Evolutionary conservation across 495 filamentous ascomycete species (phyloP), one percentile per base, ranked within the genome.

Genomic region (Evernia prunastri): DNA sequence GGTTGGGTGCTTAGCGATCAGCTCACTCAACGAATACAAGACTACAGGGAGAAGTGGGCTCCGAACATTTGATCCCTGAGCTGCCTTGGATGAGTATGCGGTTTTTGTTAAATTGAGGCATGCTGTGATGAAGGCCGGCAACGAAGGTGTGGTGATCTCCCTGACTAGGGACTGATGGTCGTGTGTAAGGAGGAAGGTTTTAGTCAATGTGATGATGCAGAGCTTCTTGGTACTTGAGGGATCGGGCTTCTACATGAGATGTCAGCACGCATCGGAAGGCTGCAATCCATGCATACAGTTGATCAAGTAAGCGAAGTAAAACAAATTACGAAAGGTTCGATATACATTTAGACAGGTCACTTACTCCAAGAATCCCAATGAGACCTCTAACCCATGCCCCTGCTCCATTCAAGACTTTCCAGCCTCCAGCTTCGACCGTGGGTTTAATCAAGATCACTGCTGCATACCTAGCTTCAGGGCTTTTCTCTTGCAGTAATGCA

Each of bases 81-180:
- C 29, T 10, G 51, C 29, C 29, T 54, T 33, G 51, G 29, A 5
- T 20, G 51, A 33, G 7, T 7, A 17, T 35, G 51, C 4, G 17
- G 8, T 3, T 54, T 35, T 54, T 20, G 7, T 9, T 31, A 90
- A 75, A 70, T 87, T 86, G 27, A 96, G 74, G 60, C 89, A 91
- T 10, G 86, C 80, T 13, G 84, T 85, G 59, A 90, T 81, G 67
- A 91, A 95, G 8, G 79, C 77, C 20, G 89, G 85, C 18, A 97
- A 78, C 23, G 84, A 87, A 13, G 92, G 92, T 5, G 91, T 95
- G 3, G 89, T 91, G 66, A 95, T 88, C 71, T 96, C 91, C 67
- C 91, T 80, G n/a, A 92, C 80, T 29, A 96, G 79, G 23, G 88
- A 91, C 45, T 86, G 89, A 75, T 91, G 89, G 58, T 85, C 84